Conservation (phyloP, 495 filamentous ascomycete species). For the Aspergillus avenaceus region DNA sequence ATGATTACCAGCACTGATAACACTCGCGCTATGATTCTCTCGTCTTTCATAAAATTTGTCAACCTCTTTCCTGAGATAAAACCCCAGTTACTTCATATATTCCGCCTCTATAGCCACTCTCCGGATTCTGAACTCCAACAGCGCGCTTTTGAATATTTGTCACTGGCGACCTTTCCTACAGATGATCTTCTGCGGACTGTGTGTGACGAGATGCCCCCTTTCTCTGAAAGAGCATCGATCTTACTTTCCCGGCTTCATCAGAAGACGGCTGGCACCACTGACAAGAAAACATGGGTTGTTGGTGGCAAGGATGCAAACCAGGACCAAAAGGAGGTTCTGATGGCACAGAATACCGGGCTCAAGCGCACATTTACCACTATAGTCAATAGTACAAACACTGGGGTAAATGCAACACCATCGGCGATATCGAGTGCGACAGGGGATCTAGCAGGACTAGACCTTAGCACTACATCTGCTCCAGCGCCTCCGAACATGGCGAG, state of each 20-base stretch:
- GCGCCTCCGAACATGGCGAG: constrained; percentile 79
- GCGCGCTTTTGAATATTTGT: constrained; percentile 91
- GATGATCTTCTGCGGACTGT: constrained; percentile 94
- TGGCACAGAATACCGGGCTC: constrained; percentile 77
- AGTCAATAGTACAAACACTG: constrained; percentile 50
- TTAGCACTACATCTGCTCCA: constrained; percentile 53
- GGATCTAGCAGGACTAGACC: constrained; percentile 79
- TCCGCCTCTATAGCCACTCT: constrained; percentile 88
- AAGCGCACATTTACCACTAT: constrained; percentile 74
- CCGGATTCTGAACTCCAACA: constrained; percentile 95
- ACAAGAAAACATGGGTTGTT: constrained; percentile 94
- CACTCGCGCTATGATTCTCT: constrained; percentile 89
- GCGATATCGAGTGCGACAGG: constrained; percentile 35
- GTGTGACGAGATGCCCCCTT: constrained; percentile 98
- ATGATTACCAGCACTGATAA: constrained; percentile 83
- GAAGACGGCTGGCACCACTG: constrained; percentile 84
- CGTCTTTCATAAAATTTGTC: constrained; percentile 94
- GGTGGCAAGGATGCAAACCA: constrained; percentile 89
- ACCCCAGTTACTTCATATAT: constrained; percentile 85
- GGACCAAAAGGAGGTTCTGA: constrained; percentile 71
- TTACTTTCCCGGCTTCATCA: constrained; percentile 89
- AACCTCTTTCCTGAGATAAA: constrained; percentile 99
- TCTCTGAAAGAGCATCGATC: constrained; percentile 90
- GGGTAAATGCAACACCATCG: constrained; percentile 39
- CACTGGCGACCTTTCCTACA: constrained; percentile 75